Evolutionary conservation across 2,329 filamentous ascomycete genomes (phyloP).

Genomic region (Aureobasidium pullulans): DNA sequence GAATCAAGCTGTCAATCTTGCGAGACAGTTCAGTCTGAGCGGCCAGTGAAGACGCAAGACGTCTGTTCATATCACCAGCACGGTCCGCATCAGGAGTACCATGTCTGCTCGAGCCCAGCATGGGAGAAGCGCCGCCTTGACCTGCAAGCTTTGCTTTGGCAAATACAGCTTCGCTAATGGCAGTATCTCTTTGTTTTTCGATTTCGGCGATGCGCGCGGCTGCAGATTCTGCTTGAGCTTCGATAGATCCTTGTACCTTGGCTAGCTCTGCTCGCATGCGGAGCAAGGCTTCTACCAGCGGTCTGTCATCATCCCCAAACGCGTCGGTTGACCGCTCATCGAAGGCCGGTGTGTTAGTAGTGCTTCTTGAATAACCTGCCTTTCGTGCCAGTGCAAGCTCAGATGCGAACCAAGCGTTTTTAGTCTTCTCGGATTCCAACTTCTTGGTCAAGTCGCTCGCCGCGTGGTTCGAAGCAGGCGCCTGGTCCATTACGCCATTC

Average conservation of each 20-base stretch:
- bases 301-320: conserved; percentile 86
- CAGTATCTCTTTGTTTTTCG: conserved; percentile 87
- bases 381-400: conserved; percentile 88
- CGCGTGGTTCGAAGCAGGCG: conserved; percentile 54
- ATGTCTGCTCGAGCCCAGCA: conserved; percentile 42
- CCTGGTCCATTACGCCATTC: conserved; percentile 49
- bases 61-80: conserved; percentile 66
- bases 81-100: conserved; percentile 59
- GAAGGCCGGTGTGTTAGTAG: conserved; percentile 56
- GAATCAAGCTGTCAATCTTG: conserved; percentile 60
- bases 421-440: conserved; percentile 72
- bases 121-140: conserved; percentile 51
- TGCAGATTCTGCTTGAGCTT: conserved; percentile 77
- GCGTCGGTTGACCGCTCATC: conserved; percentile 71
- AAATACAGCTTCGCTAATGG: conserved; percentile 91
- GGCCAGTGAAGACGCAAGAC: conserved; percentile 73
- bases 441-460: conserved; percentile 76
- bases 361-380: conserved; percentile 69
- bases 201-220: conserved; percentile 88
- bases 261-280: conserved; percentile 84
- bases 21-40: conserved; percentile 72
- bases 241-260: conserved; percentile 83
- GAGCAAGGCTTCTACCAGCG: conserved; percentile 83
- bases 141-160: conserved; percentile 88
- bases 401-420: conserved; percentile 95